These are phyloP conservation scores for Coemansia pectinata DNA, from an alignment of 192 early-diverging fungal genomes.

Conservation along the genomic window DNA sequence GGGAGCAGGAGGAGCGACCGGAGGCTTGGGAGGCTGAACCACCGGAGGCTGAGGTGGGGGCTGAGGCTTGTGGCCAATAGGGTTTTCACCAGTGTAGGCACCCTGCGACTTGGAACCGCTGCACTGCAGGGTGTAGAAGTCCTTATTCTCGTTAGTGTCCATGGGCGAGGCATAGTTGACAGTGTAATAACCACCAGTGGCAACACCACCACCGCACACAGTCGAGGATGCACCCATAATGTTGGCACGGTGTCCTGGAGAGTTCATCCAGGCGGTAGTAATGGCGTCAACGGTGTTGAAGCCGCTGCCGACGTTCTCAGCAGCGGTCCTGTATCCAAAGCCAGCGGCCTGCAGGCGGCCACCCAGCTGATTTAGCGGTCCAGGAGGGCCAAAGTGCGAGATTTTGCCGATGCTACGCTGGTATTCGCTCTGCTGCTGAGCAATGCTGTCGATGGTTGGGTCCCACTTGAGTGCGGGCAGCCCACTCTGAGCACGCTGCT, in stretches of 20 bases:
- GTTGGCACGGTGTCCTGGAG: conserved; percentile 51
- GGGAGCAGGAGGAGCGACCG: not conserved
- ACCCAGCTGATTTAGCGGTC: conserved; percentile 9
- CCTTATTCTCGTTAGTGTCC: conserved; percentile 10
- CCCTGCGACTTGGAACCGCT: conserved; percentile 23
- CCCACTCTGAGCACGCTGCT: conserved; percentile 14
- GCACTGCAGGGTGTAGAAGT: conserved; percentile 43
- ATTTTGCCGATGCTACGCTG: conserved; percentile 13
- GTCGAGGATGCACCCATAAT: conserved; percentile 44
- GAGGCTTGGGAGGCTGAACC: not conserved
- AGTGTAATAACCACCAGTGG: conserved; percentile 33
- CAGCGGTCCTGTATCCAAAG: conserved; percentile 32
- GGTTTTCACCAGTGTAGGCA: conserved; percentile 8
- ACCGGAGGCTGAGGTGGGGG: not conserved
- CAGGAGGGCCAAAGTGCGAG: conserved; percentile 21
- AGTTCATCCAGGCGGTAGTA: conserved; percentile 54
- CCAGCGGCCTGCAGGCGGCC: conserved; percentile 18
- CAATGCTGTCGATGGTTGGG: conserved; percentile 21
- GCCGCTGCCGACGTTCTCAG: conserved; percentile 45
- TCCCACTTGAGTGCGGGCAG: conserved; percentile 32
- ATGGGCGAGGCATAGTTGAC: conserved; percentile 43
- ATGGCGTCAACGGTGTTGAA: conserved; percentile 12
- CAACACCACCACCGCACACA: conserved; percentile 52
- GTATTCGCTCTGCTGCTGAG: conserved; percentile 31
- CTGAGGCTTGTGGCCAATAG: conserved; percentile 17